Base-by-base conservation (phyloP, 2,329 filamentous ascomycete species). In the Colletotrichum neosansevieriae region DNA sequence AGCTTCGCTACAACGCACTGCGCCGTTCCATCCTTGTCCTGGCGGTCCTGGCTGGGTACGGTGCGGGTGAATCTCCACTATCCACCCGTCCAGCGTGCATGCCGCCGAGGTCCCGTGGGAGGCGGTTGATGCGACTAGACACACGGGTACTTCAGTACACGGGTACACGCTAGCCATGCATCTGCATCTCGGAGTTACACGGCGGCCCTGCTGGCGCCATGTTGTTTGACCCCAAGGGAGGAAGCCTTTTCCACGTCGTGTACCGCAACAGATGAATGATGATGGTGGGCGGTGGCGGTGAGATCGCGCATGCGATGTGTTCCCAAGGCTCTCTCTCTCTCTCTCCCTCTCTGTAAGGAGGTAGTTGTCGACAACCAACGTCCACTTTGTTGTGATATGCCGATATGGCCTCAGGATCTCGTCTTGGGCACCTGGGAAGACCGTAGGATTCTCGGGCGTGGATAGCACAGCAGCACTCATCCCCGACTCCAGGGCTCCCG, bases 101-200 rank as follows among this genome's bases (percentile, higher is more conserved):
- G 63, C 45, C 40, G 62, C 21, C 62, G 50, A 62, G 56, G 63
- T 69, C 63, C 67, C 63, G 67, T 69, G 67, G 63, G 38, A 58
- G 51, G 21, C 32, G 45, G 24, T 40, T 62, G 49, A 67, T 69
- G 63, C 67, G 62, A 47, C 57, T 40, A 49, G 54, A 24, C 40
- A 51, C 42, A 47, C 49, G 32, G 29, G 36, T 42, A 15, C 36
- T 49, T 19, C 24, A 13, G 24, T 40, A 15, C 34, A 62, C 34
- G 45, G 19, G 47, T 50, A 40, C 36, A n/a, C n/a, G 13, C 7
- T 45, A 17, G 38, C 24, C 13, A 51, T 53, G 21, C 40, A 58
- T 36, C 29, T 51, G 47, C 34, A 56, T 54, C 51, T 53, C 15
- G 17, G 17, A 7, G 38, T 34, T 17, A 42, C 24, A 32, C 45